Evolutionary conservation across 140 eudicot species (phyloP), one percentile per base, ranked within the genome.

Genomic region (Oenanthe javanica): DNA sequence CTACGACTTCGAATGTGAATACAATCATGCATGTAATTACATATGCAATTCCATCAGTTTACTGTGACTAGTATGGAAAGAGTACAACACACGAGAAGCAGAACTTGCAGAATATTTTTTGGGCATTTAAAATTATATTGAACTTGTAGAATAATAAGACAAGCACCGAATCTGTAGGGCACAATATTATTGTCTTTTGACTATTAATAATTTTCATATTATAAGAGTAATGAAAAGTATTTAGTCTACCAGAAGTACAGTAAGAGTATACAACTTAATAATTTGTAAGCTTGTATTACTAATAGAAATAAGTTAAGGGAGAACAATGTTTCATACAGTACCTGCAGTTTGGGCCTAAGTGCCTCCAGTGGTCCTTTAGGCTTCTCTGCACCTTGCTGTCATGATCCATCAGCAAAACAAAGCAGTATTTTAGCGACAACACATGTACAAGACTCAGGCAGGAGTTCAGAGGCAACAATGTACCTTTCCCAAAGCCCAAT

Each of bases 401-500:
- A 81, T 75, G 50, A 82, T 72, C 77, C 74, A 78, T 43, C 79
- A 45, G 51, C 57, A 16, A 4, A 23, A 64, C 6, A 23, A 52
- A 47, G 77, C 40, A 48, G 74, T 31, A 36, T 10, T 4, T 69
- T 4, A 69, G 8, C 2, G 31, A 59, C 4, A 31, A 36, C 74
- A 12, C 6, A 69, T 69, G 46, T 14, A 69, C 74, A 69, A 78
- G 80, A 51, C 76, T 81, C 74, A 73, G 61, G 42, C 63, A 74
- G 77, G 70, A 69, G 75, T 73, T 78, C n/a, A 82, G 74, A 69
- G n/a, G 7, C 9, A 36, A 38, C 5, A 38, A 67, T 47, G 59
- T 84, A 95, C 99, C 99, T 95, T 95, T 78, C 97, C 97, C 77
- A 95, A 84, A 86, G 99, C 99, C 99, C 99, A 95, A 80, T 95